Evolutionary conservation across 2,329 filamentous ascomycete species (phyloP).

Genomic region (Fusarium xylarioides): DNA sequence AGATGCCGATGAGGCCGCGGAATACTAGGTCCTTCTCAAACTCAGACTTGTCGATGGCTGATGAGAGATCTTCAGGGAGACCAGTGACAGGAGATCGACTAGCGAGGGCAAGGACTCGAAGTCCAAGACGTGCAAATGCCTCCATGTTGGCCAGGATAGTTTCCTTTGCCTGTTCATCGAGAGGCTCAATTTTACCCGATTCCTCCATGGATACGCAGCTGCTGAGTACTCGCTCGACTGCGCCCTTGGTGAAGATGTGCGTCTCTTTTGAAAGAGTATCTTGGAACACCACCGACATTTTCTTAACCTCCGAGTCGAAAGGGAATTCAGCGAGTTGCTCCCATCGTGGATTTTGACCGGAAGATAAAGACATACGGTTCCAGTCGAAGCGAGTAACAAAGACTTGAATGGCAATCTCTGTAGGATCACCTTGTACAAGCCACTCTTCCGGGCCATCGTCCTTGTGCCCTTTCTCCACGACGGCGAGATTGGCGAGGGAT

Average conservation of each 20-base stretch:
- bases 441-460: slow-evolving; percentile 58
- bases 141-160: slow-evolving; percentile 73
- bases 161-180: slow-evolving; percentile 51
- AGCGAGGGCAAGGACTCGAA: slow-evolving; percentile 73
- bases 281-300: slow-evolving; percentile 76
- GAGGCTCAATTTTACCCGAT: slow-evolving; percentile 48
- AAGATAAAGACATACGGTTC: slow-evolving; percentile 62
- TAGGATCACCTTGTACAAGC: slow-evolving; percentile 71
- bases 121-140: slow-evolving; percentile 68
- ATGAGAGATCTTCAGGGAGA: slow-evolving; percentile 34
- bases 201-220: slow-evolving; percentile 62
- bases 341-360: slow-evolving; percentile 60
- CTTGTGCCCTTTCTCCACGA: slow-evolving; percentile 57
- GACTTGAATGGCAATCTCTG: slow-evolving; percentile 77
- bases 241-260: slow-evolving; percentile 69
- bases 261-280: slow-evolving; percentile 50
- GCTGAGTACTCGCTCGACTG: slow-evolving; percentile 71
- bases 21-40: slow-evolving; percentile 67
- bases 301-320: slow-evolving; percentile 79
- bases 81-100: neutral
- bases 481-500: slow-evolving; percentile 71
- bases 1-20: slow-evolving; percentile 72
- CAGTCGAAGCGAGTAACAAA: slow-evolving; percentile 75
- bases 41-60: slow-evolving; percentile 23
- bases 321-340: slow-evolving; percentile 72